Base-by-base conservation (phyloP, 179 eudicot genomes). In the Monotropa hypopitys region DNA sequence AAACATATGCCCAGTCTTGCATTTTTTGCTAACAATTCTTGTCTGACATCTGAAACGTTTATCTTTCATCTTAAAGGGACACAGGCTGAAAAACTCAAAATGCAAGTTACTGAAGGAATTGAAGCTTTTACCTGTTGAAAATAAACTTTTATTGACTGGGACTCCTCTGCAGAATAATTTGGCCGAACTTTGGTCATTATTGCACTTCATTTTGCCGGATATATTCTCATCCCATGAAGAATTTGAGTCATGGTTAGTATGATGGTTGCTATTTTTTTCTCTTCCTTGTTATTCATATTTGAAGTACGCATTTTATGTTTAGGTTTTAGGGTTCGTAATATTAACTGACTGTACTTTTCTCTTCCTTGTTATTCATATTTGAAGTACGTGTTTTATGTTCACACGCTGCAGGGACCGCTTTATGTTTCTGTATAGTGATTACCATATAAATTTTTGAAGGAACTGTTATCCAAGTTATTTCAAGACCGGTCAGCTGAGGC, bases 151-250 rank as follows among this genome's bases (percentile, higher is more conserved):
- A 32, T 84, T 96, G 83, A 96, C 99, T 72, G 98, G 99, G 73
- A 96, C 99, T 7, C 99, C 98, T 70, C 84, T 94, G 82, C 99
- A 96, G 75, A 96, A 96, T 85, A 96, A 96, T 87, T 87, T 96
- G 85, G 96, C 98, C 20, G 99, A 96, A 85, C 88, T 96, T 73
- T 96, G 99, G 99, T 94, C 99, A 11, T 81, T 94, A 86, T 81
- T 96, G 89, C 90, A 96, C 85, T 96, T 96, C 83, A 88, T 94
- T 81, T 84, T 96, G 86, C 99, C 98, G 3, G 98, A 96, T 81
- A 94, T 96, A 75, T 96, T 96, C 80, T 90, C 93, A 65, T 91
- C 96, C 28, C 94, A 87, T 82, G 88, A 84, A 50, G 98, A 96
- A 85, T 96, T 96, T 85, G 98, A 96, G 77, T 96, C 99, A 67